Evolutionary conservation across 129 eudicot genomes (phyloP).

Genomic region (Pittosporum tobira): DNA sequence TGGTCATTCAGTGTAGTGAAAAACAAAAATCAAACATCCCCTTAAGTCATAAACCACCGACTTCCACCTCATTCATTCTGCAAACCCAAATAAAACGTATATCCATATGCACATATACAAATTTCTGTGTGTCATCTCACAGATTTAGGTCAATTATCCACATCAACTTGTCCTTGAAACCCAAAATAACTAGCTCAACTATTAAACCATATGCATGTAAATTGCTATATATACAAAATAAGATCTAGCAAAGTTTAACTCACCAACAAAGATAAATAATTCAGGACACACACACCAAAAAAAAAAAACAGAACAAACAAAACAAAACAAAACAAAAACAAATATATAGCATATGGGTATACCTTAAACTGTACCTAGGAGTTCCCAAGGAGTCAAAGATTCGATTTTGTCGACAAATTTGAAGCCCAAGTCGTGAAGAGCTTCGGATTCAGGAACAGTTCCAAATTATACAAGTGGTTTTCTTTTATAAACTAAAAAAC

Average conservation of each 20-base stretch:
- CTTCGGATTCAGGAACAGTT: background rate
- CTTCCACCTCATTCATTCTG: too few relatives aligned
- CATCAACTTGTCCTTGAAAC: background rate
- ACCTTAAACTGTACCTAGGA: background rate
- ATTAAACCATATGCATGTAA: background rate
- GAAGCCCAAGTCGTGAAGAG: background rate
- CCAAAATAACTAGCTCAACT: background rate
- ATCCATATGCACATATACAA: background rate
- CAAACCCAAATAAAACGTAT: too few relatives aligned
- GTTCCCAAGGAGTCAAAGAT: background rate
- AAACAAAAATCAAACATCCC: too few relatives aligned
- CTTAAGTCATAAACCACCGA: too few relatives aligned
- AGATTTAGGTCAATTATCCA: background rate
- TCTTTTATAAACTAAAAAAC: too few relatives aligned
- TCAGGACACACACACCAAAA: background rate
- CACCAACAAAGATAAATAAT: background rate
- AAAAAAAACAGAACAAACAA: too few relatives aligned
- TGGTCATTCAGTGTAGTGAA: too few relatives aligned
- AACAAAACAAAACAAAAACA: too few relatives aligned
- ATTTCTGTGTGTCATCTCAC: background rate
- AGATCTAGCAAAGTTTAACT: background rate
- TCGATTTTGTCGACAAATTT: conserved; percentile 15
- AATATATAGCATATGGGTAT: background rate
- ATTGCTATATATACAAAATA: background rate
- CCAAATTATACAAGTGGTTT: background rate